Percentiles rank a stretch among this genome's conserved stretches.
Conservation (phyloP, 164 flowering plant genomes). For the Brasenia schreberi region DNA sequence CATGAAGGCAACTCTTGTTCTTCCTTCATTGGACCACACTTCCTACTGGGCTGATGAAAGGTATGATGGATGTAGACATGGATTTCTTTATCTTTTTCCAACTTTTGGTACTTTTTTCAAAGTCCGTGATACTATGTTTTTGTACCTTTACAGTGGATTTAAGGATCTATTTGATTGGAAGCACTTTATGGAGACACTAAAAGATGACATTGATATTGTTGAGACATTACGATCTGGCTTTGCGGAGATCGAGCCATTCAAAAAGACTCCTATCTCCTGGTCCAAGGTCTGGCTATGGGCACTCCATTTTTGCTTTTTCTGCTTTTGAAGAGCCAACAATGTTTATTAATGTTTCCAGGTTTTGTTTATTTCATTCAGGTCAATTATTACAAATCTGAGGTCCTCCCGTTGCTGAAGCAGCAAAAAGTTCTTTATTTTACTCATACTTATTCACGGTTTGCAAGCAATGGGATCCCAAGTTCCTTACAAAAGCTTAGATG, state of each 20-base stretch:
- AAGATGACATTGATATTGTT: slow-evolving; percentile 73
- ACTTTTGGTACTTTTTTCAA: neutral
- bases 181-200: slow-evolving; percentile 77
- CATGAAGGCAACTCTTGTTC: slow-evolving; percentile 97
- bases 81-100: neutral
- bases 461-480: slow-evolving; percentile 70
- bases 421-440: slow-evolving; percentile 90
- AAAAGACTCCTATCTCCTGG: slow-evolving; percentile 94
- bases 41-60: slow-evolving; percentile 99
- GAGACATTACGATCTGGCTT: slow-evolving; percentile 59
- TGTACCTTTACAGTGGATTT: slow-evolving; percentile 61
- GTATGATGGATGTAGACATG: slow-evolving; percentile 13
- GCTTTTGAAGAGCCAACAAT: neutral
- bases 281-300: slow-evolving; percentile 51
- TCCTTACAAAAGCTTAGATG: slow-evolving; percentile 89
- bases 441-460: slow-evolving; percentile 90
- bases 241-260: slow-evolving; percentile 58
- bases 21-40: slow-evolving; percentile 96
- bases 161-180: slow-evolving; percentile 94
- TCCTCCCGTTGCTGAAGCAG: slow-evolving; percentile 77
- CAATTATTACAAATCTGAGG: slow-evolving; percentile 66
- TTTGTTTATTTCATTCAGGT: slow-evolving; percentile 35
- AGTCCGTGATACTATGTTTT: neutral
- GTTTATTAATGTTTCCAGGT: neutral
- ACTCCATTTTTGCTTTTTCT: neutral